Evolutionary conservation across 352 stramenopile genomes (phyloP).

Genomic region (Discostella stelligera): DNA sequence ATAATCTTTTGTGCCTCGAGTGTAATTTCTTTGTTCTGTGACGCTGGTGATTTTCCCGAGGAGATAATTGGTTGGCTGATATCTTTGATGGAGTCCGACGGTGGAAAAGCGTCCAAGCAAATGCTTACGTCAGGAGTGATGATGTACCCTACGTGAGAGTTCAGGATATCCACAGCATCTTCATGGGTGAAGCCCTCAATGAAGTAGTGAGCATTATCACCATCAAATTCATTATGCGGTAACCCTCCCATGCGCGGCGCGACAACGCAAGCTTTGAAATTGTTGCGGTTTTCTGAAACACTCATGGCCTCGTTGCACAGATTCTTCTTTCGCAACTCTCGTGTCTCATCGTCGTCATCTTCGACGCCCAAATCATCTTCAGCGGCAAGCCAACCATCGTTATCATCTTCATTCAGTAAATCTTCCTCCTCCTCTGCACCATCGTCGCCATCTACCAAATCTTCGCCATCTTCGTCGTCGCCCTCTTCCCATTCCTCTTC

Average conservation of each 20-base stretch:
- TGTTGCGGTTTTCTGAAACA: slow-evolving; percentile 5
- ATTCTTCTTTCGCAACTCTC: slow-evolving; percentile 44
- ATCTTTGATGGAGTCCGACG: slow-evolving; percentile 16
- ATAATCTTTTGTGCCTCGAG: slow-evolving; percentile 53
- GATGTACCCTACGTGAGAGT: slow-evolving; percentile 38
- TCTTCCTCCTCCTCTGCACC: slow-evolving; percentile 68
- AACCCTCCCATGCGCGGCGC: slow-evolving; percentile 44
- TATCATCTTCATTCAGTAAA: slow-evolving; percentile 51
- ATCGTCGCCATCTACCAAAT: slow-evolving; percentile 62
- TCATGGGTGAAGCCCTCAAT: slow-evolving; percentile 51
- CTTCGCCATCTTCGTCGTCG: slow-evolving; percentile 77
- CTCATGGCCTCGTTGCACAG: slow-evolving; percentile 13
- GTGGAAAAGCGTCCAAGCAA: slow-evolving; percentile 65
- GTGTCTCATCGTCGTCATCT: slow-evolving; percentile 64
- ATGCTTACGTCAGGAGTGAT: slow-evolving; percentile 41
- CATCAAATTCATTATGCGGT: slow-evolving; percentile 25
- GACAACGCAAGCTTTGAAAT: slow-evolving; percentile 54
- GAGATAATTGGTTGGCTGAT: slow-evolving; percentile 21
- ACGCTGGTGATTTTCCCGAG: not conserved
- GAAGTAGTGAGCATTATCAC: slow-evolving; percentile 22
- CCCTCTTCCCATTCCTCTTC: slow-evolving; percentile 82
- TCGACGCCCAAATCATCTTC: slow-evolving; percentile 71
- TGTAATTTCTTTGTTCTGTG: slow-evolving; percentile 44
- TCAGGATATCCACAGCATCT: slow-evolving; percentile 41
- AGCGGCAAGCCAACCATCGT: slow-evolving; percentile 71